Evolutionary conservation across 73 alveolate species (phyloP), one percentile per base, ranked within the genome.

Genomic region (Stentor roeselii): DNA sequence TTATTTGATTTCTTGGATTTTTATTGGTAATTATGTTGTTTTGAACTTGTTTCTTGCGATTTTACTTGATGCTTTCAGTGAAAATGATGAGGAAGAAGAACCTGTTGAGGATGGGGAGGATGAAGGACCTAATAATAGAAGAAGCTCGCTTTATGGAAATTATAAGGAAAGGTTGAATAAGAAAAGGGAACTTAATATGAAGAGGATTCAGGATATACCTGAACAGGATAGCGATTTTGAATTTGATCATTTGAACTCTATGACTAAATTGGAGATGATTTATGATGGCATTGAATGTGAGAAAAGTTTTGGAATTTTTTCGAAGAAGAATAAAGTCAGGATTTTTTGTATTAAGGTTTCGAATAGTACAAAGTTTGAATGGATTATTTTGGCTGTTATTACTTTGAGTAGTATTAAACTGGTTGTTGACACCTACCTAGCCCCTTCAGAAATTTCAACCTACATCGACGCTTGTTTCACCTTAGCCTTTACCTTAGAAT

Each of bases 21-120:
- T 96, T 85, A 84, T 97, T 21, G 99, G 99, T 50, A 96, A 96
- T 88, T 96, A 87, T 82, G 94, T 96, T 36, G 91, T 97, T 4
- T 90, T 97, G 78, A 97, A 97, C 90, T 83, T 97, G 78, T 97
- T 97, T 90, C 86, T 95, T 60, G 97, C 99, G 39, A 94, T 95
- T 74, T 78, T 97, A 27, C 92, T 97, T 3, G 99, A 97, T 88
- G 83, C 97, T 2, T 97, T 97, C 75, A 61, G 82, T 61, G 37
- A 61, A 61, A 61, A 6, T 61, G 82, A 61, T 30, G 37, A 61
- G 11, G 82, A 61, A 74, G 93, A 86, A 6, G 11, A 14, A 30
- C 59, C 14, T 11, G 60, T 11, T 61, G 82, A 61, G 27, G 37
- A 30, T 61, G 6, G 59, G 11, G 11, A 11, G 6, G 42, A 61